Evolutionary conservation across 2,329 filamentous ascomycete species (phyloP), one percentile per base, ranked within the genome.

Genomic region (Sphaceloma murrayae): DNA sequence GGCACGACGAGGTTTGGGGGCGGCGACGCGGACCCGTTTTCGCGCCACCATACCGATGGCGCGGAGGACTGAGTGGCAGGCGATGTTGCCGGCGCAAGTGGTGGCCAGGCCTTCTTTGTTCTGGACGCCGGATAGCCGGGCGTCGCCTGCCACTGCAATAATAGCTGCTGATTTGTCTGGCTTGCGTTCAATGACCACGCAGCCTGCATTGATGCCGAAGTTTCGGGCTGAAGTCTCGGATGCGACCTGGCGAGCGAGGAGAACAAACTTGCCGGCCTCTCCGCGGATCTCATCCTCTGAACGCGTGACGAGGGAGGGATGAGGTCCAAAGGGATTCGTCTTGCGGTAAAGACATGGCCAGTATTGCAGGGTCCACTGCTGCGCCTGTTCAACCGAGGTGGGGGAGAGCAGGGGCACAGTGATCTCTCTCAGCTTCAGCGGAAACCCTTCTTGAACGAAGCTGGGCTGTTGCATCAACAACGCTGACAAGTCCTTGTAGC

Each of bases 291-390:
- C 79, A 9, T 78, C 74, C 29, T 81, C 80, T 19, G 80, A 78
- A 48, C 81, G 77, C 31, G 74, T 68, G 46, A 89, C 77, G 58
- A 83, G 75, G 56, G 78, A 77, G 49, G 85, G 85, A 58, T 93
- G 85, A 13, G 85, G 85, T 3, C 85, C 85, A 48, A 88, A 83
- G 2, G 85, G 85, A 57, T 91, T 91, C 52, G 82, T 88, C 66
- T 87, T 87, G 51, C 85, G 81, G 65, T 91, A 93, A 38, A 88
- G 77, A 1, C 80, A 82, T 9, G 85, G 85, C 85, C 85, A 93
- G 61, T 85, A 89, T 53, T 80, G 72, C 24, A 74, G 68, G 18
- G 78, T 81, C 84, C 84, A 91, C 58, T 76, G 67, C 18, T 74
- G 75, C 6, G 85, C 83, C 60, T 89, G 83, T 29, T 80, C 70